Base-by-base conservation (phyloP, 2,329 filamentous ascomycete species). In the Beauveria pseudobassiana region DNA sequence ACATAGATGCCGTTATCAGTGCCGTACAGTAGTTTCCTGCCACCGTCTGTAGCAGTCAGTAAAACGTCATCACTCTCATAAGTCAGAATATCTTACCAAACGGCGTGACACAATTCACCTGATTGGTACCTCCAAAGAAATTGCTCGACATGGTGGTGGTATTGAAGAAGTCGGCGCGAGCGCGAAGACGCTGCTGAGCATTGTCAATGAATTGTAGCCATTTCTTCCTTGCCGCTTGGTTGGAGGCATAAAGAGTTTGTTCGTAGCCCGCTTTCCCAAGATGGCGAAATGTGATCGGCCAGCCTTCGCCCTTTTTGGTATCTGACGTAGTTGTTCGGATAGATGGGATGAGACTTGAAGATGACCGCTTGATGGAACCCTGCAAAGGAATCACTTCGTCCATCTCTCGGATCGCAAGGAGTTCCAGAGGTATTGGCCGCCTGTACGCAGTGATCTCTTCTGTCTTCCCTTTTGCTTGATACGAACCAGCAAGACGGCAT, bases 401-500 rank as follows among this genome's bases (percentile, higher is more conserved):
- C 93, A 99, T 98, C 72, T 98, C 93, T 59, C 89, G 88, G 67
- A 99, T 98, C 26, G 95, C 87, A 18, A 99, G 82, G 7, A 99
- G 81, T 73, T 99, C 95, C 38, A 99, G 78, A 16, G 95, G 95
- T 67, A 99, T 99, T 1, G 95, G 95, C 65, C 86, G 91, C 69
- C 92, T 86, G 75, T 98, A 98, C 0, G 96, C 95, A 72, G 96
- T 95, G 64, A 96, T 88, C 72, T 98, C 93, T 73, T 99, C 95
- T 49, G 85, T 85, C 78, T 98, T 98, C 73, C 95, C 96, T 63
- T 90, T 63, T 89, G 88, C 78, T 98, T 99, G 66, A 93, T 88
- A 58, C 93, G 85, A 66, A 97, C 95, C 46, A 99, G 82, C 42
- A 99, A 81, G 58, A 99, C 88, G 3, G 95, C 93, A 73, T 99